Evolutionary conservation across 139 green algal species (phyloP).

Genomic region (Chlorella vulgaris): DNA sequence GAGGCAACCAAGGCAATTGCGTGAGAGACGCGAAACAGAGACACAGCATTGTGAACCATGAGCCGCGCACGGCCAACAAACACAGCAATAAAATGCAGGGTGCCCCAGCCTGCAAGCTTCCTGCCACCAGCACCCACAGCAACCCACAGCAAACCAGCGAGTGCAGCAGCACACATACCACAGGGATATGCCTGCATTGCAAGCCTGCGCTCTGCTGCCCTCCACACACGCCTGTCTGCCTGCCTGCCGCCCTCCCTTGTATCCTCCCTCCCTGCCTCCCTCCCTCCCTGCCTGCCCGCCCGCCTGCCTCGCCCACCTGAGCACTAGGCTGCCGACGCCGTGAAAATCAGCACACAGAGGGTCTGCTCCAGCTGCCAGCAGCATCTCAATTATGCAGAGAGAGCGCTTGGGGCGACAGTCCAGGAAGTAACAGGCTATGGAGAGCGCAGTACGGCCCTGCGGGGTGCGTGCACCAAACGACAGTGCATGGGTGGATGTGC

Average conservation of each 20-base stretch:
- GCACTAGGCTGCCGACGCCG: slow-evolving; percentile 11
- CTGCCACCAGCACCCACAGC: not conserved
- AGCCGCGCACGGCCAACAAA: no score
- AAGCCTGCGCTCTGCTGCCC: not conserved
- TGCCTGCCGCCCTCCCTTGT: not conserved
- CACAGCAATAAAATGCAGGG: no score
- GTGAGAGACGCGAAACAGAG: not conserved
- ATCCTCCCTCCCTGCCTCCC: not conserved
- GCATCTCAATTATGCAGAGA: slow-evolving; percentile 1
- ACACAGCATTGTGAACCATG: no score
- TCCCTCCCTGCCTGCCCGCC: no score
- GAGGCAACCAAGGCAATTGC: not conserved
- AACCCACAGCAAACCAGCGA: not conserved
- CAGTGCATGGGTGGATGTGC: no score
- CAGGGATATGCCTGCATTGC: not conserved
- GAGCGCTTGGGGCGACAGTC: slow-evolving; percentile 29
- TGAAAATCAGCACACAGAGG: slow-evolving; percentile 28
- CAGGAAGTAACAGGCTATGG: slow-evolving; percentile 25
- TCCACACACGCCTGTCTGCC: no score
- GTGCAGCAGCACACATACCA: not conserved
- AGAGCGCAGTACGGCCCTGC: slow-evolving; percentile 24
- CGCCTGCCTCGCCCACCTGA: slow-evolving; percentile 17
- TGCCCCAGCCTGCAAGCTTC: not conserved
- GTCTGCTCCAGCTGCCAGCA: slow-evolving; percentile 5
- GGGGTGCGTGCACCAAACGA: no score